These are phyloP conservation scores for Asterionellopsis glacialis DNA, from an alignment of 108 stramenopile species.

Conservation along the genomic window DNA sequence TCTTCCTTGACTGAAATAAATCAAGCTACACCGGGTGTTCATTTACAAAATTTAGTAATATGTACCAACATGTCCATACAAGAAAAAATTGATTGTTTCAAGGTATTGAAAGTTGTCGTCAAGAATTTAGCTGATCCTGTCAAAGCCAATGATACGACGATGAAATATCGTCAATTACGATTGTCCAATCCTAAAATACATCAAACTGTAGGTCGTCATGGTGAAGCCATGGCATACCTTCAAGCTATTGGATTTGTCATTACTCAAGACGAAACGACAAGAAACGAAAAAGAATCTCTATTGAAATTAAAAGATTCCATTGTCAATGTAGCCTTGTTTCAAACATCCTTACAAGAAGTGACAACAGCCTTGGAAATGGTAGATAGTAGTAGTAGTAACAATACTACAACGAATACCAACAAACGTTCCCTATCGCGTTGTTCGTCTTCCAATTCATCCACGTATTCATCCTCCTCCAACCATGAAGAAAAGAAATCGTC, in stretches of 20 bases:
- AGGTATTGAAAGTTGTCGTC: slow-evolving; percentile 47
- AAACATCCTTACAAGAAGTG: slow-evolving; percentile 24
- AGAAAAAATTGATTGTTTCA: slow-evolving; percentile 33
- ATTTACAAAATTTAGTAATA: slow-evolving; percentile 15
- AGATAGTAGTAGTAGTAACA: not conserved
- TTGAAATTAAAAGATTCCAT: slow-evolving; percentile 12
- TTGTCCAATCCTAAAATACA: slow-evolving; percentile 46
- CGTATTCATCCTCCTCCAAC: not conserved
- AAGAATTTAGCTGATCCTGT: slow-evolving; percentile 58
- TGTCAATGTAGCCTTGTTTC: slow-evolving; percentile 13
- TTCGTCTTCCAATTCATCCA: too few species aligned
- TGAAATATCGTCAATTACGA: slow-evolving; percentile 39
- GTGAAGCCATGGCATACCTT: slow-evolving; percentile 31
- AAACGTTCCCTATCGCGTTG: not conserved
- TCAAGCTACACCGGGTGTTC: not conserved
- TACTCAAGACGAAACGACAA: not conserved
- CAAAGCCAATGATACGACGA: slow-evolving; percentile 36
- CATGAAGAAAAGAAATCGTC: slow-evolving; percentile 6
- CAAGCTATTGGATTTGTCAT: slow-evolving; percentile 31
- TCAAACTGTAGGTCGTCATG: slow-evolving; percentile 27
- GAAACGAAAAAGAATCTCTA: slow-evolving; percentile 16
- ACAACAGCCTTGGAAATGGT: slow-evolving; percentile 28
- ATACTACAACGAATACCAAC: slow-evolving; percentile 2
- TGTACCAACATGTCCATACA: slow-evolving; percentile 11
- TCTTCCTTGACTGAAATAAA: not conserved